These are phyloP conservation scores for Pelargonium cotyledonis DNA, from an alignment of 441 rosid species.

Conservation along the genomic window DNA sequence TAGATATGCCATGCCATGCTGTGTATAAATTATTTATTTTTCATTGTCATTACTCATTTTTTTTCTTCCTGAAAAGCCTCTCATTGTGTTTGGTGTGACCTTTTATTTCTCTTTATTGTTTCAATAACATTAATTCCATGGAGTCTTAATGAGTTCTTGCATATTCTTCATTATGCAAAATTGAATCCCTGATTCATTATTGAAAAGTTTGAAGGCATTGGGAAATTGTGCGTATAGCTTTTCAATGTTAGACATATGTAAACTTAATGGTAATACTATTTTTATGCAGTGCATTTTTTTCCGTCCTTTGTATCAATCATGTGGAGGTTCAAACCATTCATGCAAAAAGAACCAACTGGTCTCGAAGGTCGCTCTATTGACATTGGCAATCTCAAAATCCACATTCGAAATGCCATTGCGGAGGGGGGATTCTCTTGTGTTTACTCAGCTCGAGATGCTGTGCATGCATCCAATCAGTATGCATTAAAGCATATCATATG, in stretches of 20 bases:
- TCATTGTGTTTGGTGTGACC: neutral
- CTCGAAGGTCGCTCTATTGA: constrained; percentile 83
- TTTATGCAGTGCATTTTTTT: constrained; percentile 25
- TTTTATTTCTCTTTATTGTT: neutral
- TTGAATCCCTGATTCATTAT: neutral
- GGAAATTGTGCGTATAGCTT: neutral
- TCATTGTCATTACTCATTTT: neutral
- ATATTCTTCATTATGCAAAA: neutral
- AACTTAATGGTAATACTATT: constrained; percentile 10
- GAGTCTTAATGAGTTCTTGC: neutral
- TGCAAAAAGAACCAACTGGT: constrained; percentile 72
- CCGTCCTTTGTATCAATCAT: constrained; percentile 29
- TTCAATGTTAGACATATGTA: neutral
- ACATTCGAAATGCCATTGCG: constrained; percentile 63
- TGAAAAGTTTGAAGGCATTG: neutral
- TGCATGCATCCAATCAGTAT: constrained; percentile 62
- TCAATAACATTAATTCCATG: neutral
- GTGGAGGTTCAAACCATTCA: constrained; percentile 92
- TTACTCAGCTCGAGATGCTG: constrained; percentile 69
- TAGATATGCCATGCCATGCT: neutral
- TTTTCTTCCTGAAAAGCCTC: neutral
- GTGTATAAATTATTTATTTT: neutral
- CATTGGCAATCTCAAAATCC: constrained; percentile 69
- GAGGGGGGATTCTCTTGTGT: constrained; percentile 97
- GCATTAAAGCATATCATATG: constrained; percentile 92